phyloP scores from a whole-genome alignment of 2,329 filamentous ascomycete species.

The Epichloe gansuensis region DNA sequence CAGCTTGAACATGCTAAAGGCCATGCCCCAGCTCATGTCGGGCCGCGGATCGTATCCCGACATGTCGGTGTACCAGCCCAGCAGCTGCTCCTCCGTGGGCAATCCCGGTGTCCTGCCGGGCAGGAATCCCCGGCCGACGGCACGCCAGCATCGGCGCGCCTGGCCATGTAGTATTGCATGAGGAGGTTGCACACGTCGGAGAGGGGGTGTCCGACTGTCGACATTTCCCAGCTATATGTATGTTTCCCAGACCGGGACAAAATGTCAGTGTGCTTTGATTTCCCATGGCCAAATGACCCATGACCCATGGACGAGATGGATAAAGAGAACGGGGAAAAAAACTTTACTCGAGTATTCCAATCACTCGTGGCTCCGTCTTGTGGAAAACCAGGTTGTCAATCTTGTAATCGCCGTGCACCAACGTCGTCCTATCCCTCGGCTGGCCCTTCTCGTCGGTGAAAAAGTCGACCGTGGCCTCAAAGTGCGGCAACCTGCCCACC shows the following conservation, averaged over 20 bases:
- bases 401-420: slow-evolving; percentile 96
- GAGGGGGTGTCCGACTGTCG: slow-evolving; percentile 89
- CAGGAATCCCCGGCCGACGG: slow-evolving; percentile 40
- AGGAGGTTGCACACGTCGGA: slow-evolving; percentile 77
- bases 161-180: slow-evolving; percentile 28
- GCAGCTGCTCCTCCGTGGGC: slow-evolving; percentile 28
- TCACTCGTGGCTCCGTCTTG: slow-evolving; percentile 73
- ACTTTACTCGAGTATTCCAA: slow-evolving; percentile 75
- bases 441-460: slow-evolving; percentile 59
- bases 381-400: slow-evolving; percentile 87
- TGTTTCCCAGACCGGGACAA: not conserved
- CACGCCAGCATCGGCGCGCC: slow-evolving; percentile 12
- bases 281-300: not conserved
- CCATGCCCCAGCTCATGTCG: slow-evolving; percentile 48
- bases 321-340: slow-evolving; percentile 6
- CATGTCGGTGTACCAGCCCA: slow-evolving; percentile 30
- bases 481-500: slow-evolving; percentile 75
- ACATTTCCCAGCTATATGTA: slow-evolving; percentile 75
- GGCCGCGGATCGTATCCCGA: slow-evolving; percentile 58
- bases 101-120: slow-evolving; percentile 55
- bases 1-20: slow-evolving; percentile 49
- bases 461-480: slow-evolving; percentile 67
- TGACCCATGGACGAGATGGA: not conserved
- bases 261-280: not conserved
- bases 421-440: slow-evolving; percentile 63